These are phyloP conservation scores for Trichoderma semiorbis DNA, from an alignment of 2,329 filamentous ascomycete species.

Conservation along the genomic window DNA sequence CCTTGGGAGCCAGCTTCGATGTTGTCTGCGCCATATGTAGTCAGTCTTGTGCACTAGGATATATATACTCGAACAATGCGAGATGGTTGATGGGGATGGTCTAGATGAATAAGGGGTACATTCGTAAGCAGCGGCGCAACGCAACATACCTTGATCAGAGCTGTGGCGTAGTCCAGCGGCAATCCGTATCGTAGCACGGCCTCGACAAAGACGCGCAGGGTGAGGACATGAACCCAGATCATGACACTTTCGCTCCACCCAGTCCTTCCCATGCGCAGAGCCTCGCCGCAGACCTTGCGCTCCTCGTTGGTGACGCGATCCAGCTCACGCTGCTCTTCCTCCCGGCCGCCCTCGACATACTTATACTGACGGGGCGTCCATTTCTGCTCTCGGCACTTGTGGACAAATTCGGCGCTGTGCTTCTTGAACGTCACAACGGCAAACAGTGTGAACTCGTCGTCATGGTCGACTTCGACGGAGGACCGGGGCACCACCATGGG, in stretches of 20 bases:
- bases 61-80: background rate
- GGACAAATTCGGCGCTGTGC: constrained; percentile 77
- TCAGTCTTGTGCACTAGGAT: constrained; percentile 19
- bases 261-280: constrained; percentile 79
- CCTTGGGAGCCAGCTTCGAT: constrained; percentile 75
- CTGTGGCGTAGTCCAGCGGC: constrained; percentile 84
- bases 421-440: constrained; percentile 94
- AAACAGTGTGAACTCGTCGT: constrained; percentile 86
- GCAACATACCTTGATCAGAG: constrained; percentile 71
- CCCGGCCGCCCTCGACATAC: constrained; percentile 82
- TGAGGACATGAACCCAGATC: constrained; percentile 91
- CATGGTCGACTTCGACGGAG: constrained; percentile 71
- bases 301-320: constrained; percentile 80
- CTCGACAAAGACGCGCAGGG: constrained; percentile 92
- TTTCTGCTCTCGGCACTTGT: constrained; percentile 87
- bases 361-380: constrained; percentile 96
- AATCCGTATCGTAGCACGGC: constrained; percentile 95
- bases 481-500: constrained; percentile 94
- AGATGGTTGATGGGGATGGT: background rate
- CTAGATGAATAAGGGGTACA: background rate
- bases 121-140: background rate
- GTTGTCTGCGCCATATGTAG: constrained; percentile 58
- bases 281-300: constrained; percentile 89
- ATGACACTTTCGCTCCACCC: constrained; percentile 95
- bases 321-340: constrained; percentile 84